Evolutionary conservation across 73 alveolate genomes (phyloP).

Genomic region (Durusdinium trenchii): DNA sequence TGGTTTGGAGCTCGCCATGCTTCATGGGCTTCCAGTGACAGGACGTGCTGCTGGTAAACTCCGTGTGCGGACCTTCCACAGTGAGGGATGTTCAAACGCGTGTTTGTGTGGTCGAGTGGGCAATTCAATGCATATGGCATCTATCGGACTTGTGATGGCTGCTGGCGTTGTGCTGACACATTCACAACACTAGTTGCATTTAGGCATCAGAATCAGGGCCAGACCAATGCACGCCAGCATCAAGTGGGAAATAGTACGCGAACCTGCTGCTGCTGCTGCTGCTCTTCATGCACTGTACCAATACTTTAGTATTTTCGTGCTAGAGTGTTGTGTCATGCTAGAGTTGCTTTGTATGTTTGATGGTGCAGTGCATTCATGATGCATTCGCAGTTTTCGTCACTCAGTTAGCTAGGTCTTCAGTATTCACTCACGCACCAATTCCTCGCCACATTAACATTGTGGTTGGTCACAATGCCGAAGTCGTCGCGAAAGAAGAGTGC

Average conservation of each 20-base stretch:
- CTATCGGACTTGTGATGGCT: background rate
- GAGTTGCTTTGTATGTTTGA: too few relatives aligned
- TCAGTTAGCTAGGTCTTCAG: too few relatives aligned
- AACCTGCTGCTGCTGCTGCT: background rate
- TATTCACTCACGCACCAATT: too few relatives aligned
- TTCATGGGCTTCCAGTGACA: background rate
- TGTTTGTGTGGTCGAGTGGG: background rate
- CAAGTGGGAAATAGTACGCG: background rate
- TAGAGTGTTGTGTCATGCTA: too few relatives aligned
- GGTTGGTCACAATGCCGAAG: too few relatives aligned
- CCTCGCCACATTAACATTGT: too few relatives aligned
- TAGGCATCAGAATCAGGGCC: background rate
- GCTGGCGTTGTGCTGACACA: background rate
- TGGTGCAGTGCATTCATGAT: too few relatives aligned
- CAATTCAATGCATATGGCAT: background rate
- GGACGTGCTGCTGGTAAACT: background rate
- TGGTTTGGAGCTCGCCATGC: background rate
- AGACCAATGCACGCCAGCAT: background rate
- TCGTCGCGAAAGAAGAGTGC: too few relatives aligned
- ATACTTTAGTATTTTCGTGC: too few relatives aligned
- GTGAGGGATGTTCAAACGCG: background rate
- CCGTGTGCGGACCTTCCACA: background rate
- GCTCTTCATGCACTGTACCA: background rate
- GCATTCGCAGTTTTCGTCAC: too few relatives aligned
- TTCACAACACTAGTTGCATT: background rate